Conservation (phyloP, 164 flowering plant species). For the Cinnamomum micranthum region DNA sequence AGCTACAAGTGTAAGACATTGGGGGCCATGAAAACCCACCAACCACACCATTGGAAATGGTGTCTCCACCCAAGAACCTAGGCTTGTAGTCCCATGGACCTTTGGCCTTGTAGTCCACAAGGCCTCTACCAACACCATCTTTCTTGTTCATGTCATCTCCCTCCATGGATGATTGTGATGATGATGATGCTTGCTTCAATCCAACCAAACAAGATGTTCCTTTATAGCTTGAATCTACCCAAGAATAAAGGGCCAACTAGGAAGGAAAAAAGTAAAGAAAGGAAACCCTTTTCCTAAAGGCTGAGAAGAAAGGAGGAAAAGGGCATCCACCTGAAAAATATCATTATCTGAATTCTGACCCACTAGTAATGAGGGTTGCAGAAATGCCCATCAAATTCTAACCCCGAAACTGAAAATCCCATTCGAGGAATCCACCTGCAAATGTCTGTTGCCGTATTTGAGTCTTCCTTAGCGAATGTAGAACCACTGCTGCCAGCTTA, state of each 20-base stretch:
- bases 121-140: slow-evolving; percentile 1
- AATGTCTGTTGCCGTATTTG: slow-evolving; percentile 6
- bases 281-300: not conserved
- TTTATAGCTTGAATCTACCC: not conserved
- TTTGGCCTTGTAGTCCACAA: slow-evolving; percentile 1
- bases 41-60: not conserved
- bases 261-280: no score
- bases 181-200: not conserved
- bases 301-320: not conserved
- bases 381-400: slow-evolving; percentile 15
- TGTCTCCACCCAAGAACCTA: slow-evolving; percentile 3
- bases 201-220: not conserved
- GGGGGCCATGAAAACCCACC: slow-evolving; percentile 73
- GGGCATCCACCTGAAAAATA: not conserved
- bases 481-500: slow-evolving; percentile 13
- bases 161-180: slow-evolving; percentile 4
- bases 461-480: slow-evolving; percentile 10
- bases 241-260: not conserved
- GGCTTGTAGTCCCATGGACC: slow-evolving; percentile 2
- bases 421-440: slow-evolving; percentile 12
- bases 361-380: slow-evolving; percentile 11
- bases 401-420: slow-evolving; percentile 11
- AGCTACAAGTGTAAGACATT: slow-evolving; percentile 65
- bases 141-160: slow-evolving; percentile 7
- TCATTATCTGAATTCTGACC: slow-evolving; percentile 6